Percentiles rank a stretch among this genome's conserved stretches.
phyloP scores from a whole-genome alignment of 176 grass and related monocot genomes.

The Poa pratensis region DNA sequence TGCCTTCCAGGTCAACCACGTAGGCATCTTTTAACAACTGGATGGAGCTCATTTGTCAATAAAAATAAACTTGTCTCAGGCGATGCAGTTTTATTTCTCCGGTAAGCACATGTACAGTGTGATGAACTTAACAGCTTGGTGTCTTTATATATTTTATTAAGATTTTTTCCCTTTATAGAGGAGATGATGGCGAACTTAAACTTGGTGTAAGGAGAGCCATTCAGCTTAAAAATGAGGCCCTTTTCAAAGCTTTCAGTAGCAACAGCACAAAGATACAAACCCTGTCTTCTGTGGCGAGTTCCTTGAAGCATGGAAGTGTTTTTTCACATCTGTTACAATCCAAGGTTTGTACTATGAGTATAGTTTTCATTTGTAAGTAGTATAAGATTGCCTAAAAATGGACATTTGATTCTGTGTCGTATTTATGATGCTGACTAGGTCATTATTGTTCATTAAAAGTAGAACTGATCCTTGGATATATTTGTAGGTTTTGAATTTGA shows the following conservation, averaged over 20 bases:
- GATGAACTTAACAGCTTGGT: background rate
- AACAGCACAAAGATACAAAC: slow-evolving; percentile 38
- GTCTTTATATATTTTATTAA: slow-evolving; percentile 13
- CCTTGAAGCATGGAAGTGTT: slow-evolving; percentile 59
- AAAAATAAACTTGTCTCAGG: slow-evolving; percentile 96
- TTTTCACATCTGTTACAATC: slow-evolving; percentile 92
- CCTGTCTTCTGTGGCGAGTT: slow-evolving; percentile 57
- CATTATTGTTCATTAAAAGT: background rate
- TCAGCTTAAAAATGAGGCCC: slow-evolving; percentile 78
- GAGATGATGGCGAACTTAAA: slow-evolving; percentile 84
- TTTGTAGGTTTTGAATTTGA: background rate
- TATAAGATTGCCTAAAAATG: background rate
- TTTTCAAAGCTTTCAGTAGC: slow-evolving; percentile 52
- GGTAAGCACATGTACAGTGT: slow-evolving; percentile 50
- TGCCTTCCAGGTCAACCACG: slow-evolving; percentile 87
- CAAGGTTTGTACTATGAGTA: slow-evolving; percentile 61
- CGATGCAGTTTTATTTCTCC: slow-evolving; percentile 88
- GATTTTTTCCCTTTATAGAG: slow-evolving; percentile 47
- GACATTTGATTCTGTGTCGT: background rate
- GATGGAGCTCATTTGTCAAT: slow-evolving; percentile 99
- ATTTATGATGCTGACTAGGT: background rate
- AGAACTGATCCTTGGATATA: background rate
- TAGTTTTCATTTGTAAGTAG: slow-evolving; percentile 13
- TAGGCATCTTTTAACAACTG: slow-evolving; percentile 98
- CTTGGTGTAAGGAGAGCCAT: slow-evolving; percentile 81